Percentiles rank a stretch among this genome's conserved stretches.
phyloP scores from a whole-genome alignment of 2,329 filamentous ascomycete species.

The Talaromyces amestolkiae region DNA sequence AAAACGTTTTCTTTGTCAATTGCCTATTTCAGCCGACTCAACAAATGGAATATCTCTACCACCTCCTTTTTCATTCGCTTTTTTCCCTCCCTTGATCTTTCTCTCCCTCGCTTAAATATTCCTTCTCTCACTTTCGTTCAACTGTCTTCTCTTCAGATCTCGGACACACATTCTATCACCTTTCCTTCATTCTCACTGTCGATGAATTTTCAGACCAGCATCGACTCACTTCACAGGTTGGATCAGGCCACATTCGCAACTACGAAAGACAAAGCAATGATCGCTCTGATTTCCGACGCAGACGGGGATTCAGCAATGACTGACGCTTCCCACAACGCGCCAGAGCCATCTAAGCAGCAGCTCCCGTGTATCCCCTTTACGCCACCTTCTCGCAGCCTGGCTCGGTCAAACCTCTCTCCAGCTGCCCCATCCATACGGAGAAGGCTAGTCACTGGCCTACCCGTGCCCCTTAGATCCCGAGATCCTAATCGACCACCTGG shows the following conservation, averaged over 20 bases:
- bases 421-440: background rate
- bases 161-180: background rate
- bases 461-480: background rate
- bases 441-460: slow-evolving; percentile 10
- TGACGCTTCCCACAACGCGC: no score
- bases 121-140: background rate
- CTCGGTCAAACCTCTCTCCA: background rate
- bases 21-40: background rate
- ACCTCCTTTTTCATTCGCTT: background rate
- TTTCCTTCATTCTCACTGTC: background rate
- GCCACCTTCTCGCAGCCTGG: background rate
- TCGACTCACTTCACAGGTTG: background rate
- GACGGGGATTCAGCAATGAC: background rate
- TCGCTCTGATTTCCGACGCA: background rate
- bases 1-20: background rate
- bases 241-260: background rate
- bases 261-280: background rate
- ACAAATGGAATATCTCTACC: background rate
- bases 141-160: background rate
- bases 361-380: slow-evolving; percentile 2
- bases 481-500: background rate
- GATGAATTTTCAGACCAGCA: background rate
- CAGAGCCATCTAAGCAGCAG: background rate
- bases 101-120: background rate
- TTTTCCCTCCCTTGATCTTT: background rate